Evolutionary conservation across 2,329 filamentous ascomycete genomes (phyloP), one percentile per base, ranked within the genome.

Genomic region (Pseudopyricularia javanii): DNA sequence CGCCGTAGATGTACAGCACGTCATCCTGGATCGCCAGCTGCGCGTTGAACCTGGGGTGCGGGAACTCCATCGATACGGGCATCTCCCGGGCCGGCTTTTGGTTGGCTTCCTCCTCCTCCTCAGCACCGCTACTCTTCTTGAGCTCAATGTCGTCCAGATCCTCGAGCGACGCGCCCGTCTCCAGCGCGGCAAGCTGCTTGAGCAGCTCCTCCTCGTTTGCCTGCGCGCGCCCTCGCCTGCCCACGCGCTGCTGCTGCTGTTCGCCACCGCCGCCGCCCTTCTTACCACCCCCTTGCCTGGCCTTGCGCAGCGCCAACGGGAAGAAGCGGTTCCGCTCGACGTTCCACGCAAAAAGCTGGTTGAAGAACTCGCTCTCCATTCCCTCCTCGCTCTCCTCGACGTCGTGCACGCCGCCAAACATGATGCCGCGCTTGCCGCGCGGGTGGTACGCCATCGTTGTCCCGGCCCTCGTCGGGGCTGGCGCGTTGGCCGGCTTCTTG

Each of bases 321-420:
- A 97, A 96, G 71, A 95, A 97, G 8, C 93, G 79, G 65, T 98
- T 98, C 55, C 91, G 81, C 62, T 97, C 93, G 57, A 95, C 83
- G 63, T 95, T 96, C 88, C 91, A 97, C 5, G 91, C 87, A 62
- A 87, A 94, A 24, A 97, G 70, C 53, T 84, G 80, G 61, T 96
- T 91, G 72, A 97, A 98, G 69, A 98, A 98, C 66, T 96, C 91
- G 63, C 88, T 95, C 53, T 98, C 91, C 59, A 98, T 95, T 3
- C 88, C 90, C 66, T 98, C 93, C 64, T 95, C 91, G 58, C 81
- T 91, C 64, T 91, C 80, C 66, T 95, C 89, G 0, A 94, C 86
- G 60, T 95, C 91, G 61, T 96, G 89, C 4, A 98, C 93, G 51
- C 93, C 93, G 47, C 93, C 93, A 64, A 97, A 97, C 61, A 89